Evolutionary conservation across 441 rosid genomes (phyloP).

Genomic region (Arabidopsis lyrata): DNA sequence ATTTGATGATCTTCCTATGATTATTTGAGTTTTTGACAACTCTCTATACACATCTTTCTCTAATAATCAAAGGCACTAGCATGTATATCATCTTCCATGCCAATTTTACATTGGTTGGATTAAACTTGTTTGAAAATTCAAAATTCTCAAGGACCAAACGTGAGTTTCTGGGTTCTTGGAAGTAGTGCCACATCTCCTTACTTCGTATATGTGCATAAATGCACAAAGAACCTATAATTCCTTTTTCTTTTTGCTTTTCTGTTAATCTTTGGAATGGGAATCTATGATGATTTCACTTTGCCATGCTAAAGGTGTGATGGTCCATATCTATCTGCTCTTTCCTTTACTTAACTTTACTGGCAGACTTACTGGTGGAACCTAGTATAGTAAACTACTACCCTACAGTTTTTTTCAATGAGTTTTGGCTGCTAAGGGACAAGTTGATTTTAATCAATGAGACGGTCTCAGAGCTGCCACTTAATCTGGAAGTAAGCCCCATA

Average conservation of each 20-base stretch:
- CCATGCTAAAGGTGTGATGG: too few species aligned
- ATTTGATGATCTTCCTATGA: not conserved
- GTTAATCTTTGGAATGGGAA: too few species aligned
- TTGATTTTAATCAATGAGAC: slow-evolving; percentile 77
- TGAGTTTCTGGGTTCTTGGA: slow-evolving; percentile 8
- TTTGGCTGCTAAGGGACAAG: slow-evolving; percentile 96
- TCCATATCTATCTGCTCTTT: too few species aligned
- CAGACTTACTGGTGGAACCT: slow-evolving; percentile 81
- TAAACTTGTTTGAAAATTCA: not conserved
- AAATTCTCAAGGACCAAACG: not conserved
- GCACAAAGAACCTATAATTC: not conserved
- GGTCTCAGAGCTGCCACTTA: slow-evolving; percentile 73
- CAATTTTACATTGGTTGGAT: not conserved
- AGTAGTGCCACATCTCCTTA: not conserved
- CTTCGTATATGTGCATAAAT: not conserved
- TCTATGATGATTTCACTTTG: too few species aligned
- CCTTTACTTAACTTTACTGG: slow-evolving; percentile 19
- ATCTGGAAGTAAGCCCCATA: slow-evolving; percentile 90
- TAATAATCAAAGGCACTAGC: slow-evolving; percentile 13
- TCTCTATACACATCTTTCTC: slow-evolving; percentile 12
- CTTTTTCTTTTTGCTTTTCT: not conserved
- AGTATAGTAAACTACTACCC: slow-evolving; percentile 81
- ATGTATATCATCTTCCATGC: slow-evolving; percentile 1
- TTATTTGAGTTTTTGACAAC: slow-evolving; percentile 6
- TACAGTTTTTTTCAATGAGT: slow-evolving; percentile 84